A percentile compares a stretch with the other conserved stretches of the same genome.
These are phyloP conservation scores for Dactylellina cionopaga DNA, from an alignment of 2,329 filamentous ascomycete genomes.

Conservation along the genomic window DNA sequence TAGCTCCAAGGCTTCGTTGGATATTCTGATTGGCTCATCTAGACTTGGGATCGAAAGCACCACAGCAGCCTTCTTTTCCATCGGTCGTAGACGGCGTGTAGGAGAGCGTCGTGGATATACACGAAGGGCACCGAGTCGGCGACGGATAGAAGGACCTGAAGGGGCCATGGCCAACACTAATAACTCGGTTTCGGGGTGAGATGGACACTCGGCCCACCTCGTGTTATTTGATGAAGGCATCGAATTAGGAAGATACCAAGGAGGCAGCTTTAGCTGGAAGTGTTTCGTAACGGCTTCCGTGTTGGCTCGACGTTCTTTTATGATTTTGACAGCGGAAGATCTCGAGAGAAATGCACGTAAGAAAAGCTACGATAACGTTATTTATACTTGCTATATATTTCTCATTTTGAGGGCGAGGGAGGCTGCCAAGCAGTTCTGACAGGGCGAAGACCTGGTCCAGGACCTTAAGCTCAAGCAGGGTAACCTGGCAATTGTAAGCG, in stretches of 20 bases:
- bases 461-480: background rate
- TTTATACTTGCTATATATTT: slow-evolving; percentile 10
- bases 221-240: slow-evolving; percentile 11
- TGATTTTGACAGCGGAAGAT: background rate
- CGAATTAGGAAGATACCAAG: background rate
- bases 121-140: background rate
- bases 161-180: slow-evolving; percentile 29
- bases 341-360: background rate
- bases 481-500: background rate
- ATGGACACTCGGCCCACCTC: slow-evolving; percentile 21
- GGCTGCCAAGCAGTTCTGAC: background rate
- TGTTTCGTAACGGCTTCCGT: background rate
- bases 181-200: slow-evolving; percentile 1
- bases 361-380: background rate
- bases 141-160: slow-evolving; percentile 7
- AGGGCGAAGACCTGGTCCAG: background rate
- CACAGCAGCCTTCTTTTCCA: background rate
- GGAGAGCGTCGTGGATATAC: background rate
- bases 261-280: background rate
- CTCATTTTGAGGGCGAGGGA: background rate
- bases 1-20: slow-evolving; percentile 20
- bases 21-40: slow-evolving; percentile 7
- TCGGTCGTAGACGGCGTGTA: background rate
- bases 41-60: background rate
- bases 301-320: background rate